These are phyloP conservation scores for Penicillium sp. DNA, from an alignment of 2,329 filamentous ascomycete genomes.

Conservation along the genomic window DNA sequence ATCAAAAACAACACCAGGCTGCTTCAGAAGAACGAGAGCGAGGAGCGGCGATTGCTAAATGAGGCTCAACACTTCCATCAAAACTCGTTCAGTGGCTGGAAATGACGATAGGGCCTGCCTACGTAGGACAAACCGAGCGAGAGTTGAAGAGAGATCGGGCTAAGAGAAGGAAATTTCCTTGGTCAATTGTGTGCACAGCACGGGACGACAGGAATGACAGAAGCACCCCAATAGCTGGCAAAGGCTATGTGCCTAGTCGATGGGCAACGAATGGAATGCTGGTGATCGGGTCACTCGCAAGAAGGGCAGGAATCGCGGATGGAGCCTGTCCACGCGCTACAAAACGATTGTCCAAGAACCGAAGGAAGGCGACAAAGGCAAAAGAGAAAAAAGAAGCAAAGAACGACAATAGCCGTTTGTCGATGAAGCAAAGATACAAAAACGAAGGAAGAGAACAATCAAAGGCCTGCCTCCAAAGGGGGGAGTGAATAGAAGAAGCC, in stretches of 20 bases:
- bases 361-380: conserved; percentile 5
- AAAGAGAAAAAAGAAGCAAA: conserved; percentile 3
- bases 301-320: conserved; percentile 14
- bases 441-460: neutral
- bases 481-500: neutral
- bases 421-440: neutral
- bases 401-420: conserved; percentile 2
- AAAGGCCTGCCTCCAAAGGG: conserved; percentile 2
- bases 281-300: conserved; percentile 29
- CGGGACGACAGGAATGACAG: conserved; percentile 15
- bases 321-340: conserved; percentile 18
- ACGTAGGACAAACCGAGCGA: conserved; percentile 12
- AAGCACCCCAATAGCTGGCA: conserved; percentile 14
- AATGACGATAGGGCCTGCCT: conserved; percentile 23
- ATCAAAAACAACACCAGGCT: conserved; percentile 15
- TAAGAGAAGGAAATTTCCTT: conserved; percentile 1
- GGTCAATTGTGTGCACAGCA: conserved; percentile 5
- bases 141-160: conserved; percentile 4
- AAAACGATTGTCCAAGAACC: conserved; percentile 18
- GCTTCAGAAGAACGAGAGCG: conserved; percentile 1
- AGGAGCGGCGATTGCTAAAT: neutral
- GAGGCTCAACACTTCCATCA: neutral
- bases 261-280: conserved; percentile 36
- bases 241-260: conserved; percentile 16
- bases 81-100: conserved; percentile 10